Base-by-base conservation (phyloP, 2,329 filamentous ascomycete genomes). In the Fusarium paranaense region DNA sequence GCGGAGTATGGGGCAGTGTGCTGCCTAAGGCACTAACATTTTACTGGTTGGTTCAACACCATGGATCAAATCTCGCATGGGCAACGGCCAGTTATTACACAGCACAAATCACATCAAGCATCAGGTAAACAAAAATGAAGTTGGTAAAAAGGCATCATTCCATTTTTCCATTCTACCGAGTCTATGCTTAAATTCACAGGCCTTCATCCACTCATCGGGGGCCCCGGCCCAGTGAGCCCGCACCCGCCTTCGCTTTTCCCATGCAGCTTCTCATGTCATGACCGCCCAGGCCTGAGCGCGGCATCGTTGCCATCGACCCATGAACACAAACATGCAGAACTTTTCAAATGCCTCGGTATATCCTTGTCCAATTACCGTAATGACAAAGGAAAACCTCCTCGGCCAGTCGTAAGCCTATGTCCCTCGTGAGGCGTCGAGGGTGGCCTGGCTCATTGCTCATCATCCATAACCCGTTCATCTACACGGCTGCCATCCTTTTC, bases 81-180 rank as follows among this genome's bases (percentile, higher is more conserved):
- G 14, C 22, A 47, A 30, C 47, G 3, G 16, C 10, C 16, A 30
- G 25, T 30, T 5, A 52, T 11, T 4, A 52, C 16, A 30, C 35
- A 13, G 35, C 35, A 27, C 11, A 13, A 2, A 25, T 56, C 20
- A 57, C 14, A 38, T 3, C 1, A 10, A 56, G 22, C 13, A 57
- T 18, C 13, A 37, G 22, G 5, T 7, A 14, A 25, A 35, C 14
- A 57, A 25, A 33, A 35, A 42, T 25, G 56, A 35, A 66, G 54
- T 71, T 71, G 73, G 76, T 77, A 77, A 78, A 74, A 76, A 74
- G 59, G 73, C 69, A 66, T 79, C 76, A 78, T 78, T 80, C 71
- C 75, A 66, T 81, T 78, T 78, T 78, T 82, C 77, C 77, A 81
- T 81, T 82, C 80, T 82, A 83, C 81, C 79, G 72, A 81, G 76